Conservation (phyloP, 2,329 filamentous ascomycete species). For the Arthrobotrys musiformis region DNA sequence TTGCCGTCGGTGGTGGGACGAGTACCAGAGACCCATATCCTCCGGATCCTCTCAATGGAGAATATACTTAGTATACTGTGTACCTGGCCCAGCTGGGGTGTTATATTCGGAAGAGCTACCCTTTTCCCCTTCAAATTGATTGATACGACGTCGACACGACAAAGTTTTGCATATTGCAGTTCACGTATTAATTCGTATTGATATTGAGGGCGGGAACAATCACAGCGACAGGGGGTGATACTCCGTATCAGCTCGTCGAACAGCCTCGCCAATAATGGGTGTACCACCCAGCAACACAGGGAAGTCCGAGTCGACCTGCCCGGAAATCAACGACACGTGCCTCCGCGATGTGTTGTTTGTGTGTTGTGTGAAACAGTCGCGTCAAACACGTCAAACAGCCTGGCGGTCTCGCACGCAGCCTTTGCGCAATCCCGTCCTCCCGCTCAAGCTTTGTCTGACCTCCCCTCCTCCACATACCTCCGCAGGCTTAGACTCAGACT, state of each 20-base stretch:
- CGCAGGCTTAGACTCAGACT: too few relatives aligned
- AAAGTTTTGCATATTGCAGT: too few relatives aligned
- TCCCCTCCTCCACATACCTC: conserved; percentile 6
- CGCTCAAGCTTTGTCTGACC: conserved; percentile 27
- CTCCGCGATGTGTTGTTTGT: conserved; percentile 14
- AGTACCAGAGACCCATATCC: neutral
- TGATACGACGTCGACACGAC: too few relatives aligned
- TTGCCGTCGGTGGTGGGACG: neutral
- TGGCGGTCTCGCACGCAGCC: neutral
- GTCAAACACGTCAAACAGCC: conserved; percentile 25
- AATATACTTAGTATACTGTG: too few relatives aligned
- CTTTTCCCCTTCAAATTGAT: neutral
- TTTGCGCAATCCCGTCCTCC: conserved; percentile 53
- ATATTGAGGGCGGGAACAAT: too few relatives aligned
- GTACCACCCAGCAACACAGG: neutral
- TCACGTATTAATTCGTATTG: too few relatives aligned
- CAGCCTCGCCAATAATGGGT: neutral
- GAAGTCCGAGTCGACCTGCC: conserved; percentile 13
- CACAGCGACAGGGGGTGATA: neutral
- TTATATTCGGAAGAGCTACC: neutral
- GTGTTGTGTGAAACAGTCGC: conserved; percentile 15
- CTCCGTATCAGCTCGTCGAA: too few relatives aligned
- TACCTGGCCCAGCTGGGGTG: too few relatives aligned
- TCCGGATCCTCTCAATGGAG: too few relatives aligned
- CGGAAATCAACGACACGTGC: conserved; percentile 28